phyloP scores from a whole-genome alignment of 305 asterid genomes.

The Fraxinus nigra region DNA sequence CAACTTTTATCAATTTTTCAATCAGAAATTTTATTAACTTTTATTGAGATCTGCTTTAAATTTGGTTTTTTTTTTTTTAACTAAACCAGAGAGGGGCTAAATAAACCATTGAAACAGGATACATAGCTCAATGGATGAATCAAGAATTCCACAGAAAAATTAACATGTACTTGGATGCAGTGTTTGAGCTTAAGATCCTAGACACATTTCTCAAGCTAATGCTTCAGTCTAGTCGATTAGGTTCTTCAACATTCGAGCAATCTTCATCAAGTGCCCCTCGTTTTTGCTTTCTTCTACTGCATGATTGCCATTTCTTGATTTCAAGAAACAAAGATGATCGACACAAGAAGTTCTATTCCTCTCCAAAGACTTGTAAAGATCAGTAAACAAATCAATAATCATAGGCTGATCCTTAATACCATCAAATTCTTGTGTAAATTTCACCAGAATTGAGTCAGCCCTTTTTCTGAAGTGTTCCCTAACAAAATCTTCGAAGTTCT shows the following conservation, averaged over 20 bases:
- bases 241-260: not conserved
- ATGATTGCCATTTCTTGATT: not conserved
- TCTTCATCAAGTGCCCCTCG: not conserved
- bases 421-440: slow-evolving; percentile 21
- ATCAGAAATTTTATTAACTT: no score
- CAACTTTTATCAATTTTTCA: no score
- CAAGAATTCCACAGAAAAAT: not conserved
- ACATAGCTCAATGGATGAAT: not conserved
- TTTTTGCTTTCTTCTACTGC: not conserved
- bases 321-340: slow-evolving; percentile 28
- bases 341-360: slow-evolving; percentile 31
- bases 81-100: not conserved
- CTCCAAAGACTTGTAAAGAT: slow-evolving; percentile 23
- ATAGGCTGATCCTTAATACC: not conserved
- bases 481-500: slow-evolving; percentile 31
- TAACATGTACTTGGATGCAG: not conserved
- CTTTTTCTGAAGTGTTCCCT: slow-evolving; percentile 37
- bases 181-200: not conserved
- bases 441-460: slow-evolving; percentile 32
- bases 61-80: not conserved
- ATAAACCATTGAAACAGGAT: not conserved
- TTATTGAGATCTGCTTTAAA: not conserved
- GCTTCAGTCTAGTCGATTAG: not conserved
- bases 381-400: slow-evolving; percentile 24
- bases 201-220: not conserved